phyloP scores from a whole-genome alignment of 2,329 filamentous ascomycete species.

The Fusarium miscanthi region DNA sequence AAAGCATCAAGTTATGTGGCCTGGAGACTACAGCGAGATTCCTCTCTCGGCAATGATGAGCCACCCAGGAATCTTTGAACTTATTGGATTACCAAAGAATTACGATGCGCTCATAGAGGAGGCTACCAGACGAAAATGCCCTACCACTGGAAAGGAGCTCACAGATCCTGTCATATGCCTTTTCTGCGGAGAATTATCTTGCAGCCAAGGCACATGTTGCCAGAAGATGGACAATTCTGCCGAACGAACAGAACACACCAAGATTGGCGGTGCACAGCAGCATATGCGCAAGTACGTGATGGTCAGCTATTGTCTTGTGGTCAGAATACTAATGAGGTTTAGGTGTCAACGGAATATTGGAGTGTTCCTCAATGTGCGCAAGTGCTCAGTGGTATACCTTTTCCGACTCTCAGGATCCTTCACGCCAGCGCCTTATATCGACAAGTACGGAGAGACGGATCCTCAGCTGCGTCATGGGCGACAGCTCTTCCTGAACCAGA shows the following conservation, averaged over 20 bases:
- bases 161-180: conserved; percentile 92
- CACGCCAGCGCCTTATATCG: conserved; percentile 89
- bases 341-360: conserved; percentile 91
- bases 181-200: conserved; percentile 97
- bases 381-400: conserved; percentile 90
- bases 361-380: conserved; percentile 96
- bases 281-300: conserved; percentile 82
- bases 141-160: conserved; percentile 90
- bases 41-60: conserved; percentile 64
- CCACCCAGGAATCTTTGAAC: conserved; percentile 93
- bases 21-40: conserved; percentile 45
- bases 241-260: conserved; percentile 54
- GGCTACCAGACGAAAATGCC: conserved; percentile 84
- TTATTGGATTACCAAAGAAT: conserved; percentile 90
- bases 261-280: conserved; percentile 87
- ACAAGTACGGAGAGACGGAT: conserved; percentile 95
- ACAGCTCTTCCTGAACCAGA: conserved; percentile 92
- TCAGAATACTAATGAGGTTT: conserved; percentile 20
- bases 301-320: neutral
- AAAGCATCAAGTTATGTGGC: conserved; percentile 65
- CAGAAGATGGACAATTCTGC: conserved; percentile 68
- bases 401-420: conserved; percentile 86
- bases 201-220: conserved; percentile 93
- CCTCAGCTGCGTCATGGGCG: conserved; percentile 88
- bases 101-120: conserved; percentile 95